These are phyloP conservation scores for Dactylellina leptospora DNA, from an alignment of 2,329 filamentous ascomycete species.

Conservation along the genomic window DNA sequence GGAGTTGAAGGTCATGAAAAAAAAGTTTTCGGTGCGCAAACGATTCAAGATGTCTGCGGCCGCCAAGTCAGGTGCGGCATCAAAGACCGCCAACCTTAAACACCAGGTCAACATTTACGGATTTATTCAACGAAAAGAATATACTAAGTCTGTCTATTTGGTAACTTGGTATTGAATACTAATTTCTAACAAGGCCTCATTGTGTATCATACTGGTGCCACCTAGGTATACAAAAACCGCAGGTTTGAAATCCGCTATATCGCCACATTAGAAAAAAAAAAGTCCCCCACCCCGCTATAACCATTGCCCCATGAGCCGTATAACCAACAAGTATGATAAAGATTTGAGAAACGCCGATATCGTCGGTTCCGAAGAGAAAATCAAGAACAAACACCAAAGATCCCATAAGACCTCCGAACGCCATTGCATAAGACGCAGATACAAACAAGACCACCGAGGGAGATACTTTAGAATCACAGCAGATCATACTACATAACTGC, in stretches of 20 bases:
- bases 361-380: conserved; percentile 42
- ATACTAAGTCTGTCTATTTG: too few relatives aligned
- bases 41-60: conserved; percentile 12
- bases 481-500: conserved; percentile 6
- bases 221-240: conserved; percentile 10
- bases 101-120: not conserved
- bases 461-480: conserved; percentile 2
- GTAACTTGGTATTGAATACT: not conserved
- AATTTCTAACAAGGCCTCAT: not conserved
- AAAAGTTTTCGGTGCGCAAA: conserved; percentile 8
- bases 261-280: conserved; percentile 18
- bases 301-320: conserved; percentile 27
- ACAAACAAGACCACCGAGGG: conserved; percentile 9
- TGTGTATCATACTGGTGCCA: too few relatives aligned
- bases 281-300: conserved; percentile 12
- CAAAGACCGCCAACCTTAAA: not conserved
- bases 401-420: conserved; percentile 10
- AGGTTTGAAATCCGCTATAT: conserved; percentile 7
- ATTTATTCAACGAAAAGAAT: not conserved
- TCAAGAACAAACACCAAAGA: conserved; percentile 29
- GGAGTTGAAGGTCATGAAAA: not conserved
- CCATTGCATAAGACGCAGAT: not conserved
- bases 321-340: conserved; percentile 18
- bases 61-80: conserved; percentile 12
- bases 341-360: conserved; percentile 53